These are phyloP conservation scores for Gossypium schwendimanii DNA, from an alignment of 441 rosid species.

Conservation along the genomic window DNA sequence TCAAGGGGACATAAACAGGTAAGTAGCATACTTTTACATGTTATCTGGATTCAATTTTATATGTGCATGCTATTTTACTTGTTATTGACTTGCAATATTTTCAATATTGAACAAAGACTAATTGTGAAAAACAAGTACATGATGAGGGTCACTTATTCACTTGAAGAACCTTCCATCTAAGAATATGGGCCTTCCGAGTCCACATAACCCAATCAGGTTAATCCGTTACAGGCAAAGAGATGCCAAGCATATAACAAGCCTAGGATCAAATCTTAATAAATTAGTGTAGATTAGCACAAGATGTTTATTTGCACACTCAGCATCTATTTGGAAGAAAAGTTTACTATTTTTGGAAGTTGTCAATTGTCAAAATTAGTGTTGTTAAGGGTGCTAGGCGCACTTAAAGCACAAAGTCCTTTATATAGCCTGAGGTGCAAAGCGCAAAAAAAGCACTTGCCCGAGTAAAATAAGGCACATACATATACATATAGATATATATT, in stretches of 20 bases:
- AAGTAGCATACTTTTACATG: conserved; percentile 9
- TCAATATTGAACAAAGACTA: background rate
- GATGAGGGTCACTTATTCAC: background rate
- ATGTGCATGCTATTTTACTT: background rate
- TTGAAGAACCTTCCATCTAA: background rate
- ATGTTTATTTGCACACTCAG: conserved; percentile 1
- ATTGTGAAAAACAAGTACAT: background rate
- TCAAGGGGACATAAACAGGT: conserved; percentile 87
- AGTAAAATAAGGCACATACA: too few species aligned
- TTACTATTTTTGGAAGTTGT: background rate
- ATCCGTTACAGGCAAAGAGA: background rate
- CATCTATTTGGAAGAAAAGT: background rate
- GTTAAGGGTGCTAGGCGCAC: background rate
- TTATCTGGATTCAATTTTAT: background rate
- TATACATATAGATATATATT: too few species aligned
- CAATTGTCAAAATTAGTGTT: background rate
- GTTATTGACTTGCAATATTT: background rate
- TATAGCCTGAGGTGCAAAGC: too few species aligned
- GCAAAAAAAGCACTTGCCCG: background rate
- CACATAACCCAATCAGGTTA: background rate
- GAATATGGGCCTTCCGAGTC: background rate
- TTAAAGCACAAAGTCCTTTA: too few species aligned
- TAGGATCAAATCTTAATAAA: background rate
- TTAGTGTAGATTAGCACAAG: background rate
- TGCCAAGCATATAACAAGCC: background rate